Conservation (phyloP, 441 rosid genomes). For the Macaranga tanarius region DNA sequence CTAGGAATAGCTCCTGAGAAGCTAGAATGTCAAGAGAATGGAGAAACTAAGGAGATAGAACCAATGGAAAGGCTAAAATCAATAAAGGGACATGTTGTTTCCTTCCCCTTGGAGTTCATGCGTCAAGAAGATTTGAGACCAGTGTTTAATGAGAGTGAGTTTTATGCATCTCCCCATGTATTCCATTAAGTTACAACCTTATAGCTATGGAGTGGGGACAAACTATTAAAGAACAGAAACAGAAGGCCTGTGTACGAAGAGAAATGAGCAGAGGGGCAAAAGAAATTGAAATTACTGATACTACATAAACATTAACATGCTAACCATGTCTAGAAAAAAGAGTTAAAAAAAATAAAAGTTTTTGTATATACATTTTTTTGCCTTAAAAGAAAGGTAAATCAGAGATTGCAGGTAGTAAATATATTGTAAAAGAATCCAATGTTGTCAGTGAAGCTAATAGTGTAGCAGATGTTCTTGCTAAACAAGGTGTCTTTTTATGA, state of each 20-base stretch:
- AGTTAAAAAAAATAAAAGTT: no score
- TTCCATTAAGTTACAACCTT: slow-evolving; percentile 49
- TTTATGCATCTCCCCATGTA: slow-evolving; percentile 91
- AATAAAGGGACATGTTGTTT: slow-evolving; percentile 79
- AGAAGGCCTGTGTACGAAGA: no score
- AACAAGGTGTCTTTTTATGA: no score
- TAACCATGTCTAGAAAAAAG: not conserved
- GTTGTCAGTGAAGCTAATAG: no score
- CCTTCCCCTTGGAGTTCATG: slow-evolving; percentile 91
- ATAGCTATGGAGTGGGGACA: no score
- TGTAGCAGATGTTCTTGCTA: no score
- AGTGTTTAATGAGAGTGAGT: slow-evolving; percentile 88
- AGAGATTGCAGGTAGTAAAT: no score
- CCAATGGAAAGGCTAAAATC: slow-evolving; percentile 65
- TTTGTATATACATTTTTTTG: not conserved
- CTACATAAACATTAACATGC: not conserved
- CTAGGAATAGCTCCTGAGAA: slow-evolving; percentile 80
- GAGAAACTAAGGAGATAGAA: slow-evolving; percentile 51
- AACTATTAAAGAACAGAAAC: no score
- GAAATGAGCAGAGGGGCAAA: not conserved
- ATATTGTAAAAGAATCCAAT: no score
- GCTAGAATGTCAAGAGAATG: slow-evolving; percentile 60
- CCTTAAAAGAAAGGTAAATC: no score
- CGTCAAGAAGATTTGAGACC: slow-evolving; percentile 93
- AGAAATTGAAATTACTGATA: not conserved